phyloP scores from a whole-genome alignment of 306 rosid species.

The Acmispon strigosus region DNA sequence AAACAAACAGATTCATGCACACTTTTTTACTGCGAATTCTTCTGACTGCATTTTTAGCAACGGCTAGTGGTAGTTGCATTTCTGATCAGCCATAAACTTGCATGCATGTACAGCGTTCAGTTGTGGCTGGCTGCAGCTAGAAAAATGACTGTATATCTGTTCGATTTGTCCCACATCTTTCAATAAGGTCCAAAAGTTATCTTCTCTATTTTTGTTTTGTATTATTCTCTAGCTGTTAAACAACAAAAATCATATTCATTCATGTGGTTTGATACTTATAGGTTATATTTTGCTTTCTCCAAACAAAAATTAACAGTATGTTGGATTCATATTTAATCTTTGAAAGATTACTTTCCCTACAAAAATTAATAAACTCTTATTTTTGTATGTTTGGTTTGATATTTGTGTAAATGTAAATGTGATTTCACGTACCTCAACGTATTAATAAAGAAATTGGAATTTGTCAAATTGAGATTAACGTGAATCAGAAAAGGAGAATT shows the following conservation, averaged over 20 bases:
- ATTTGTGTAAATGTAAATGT: too few relatives aligned
- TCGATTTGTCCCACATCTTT: not conserved
- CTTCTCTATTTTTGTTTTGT: too few relatives aligned
- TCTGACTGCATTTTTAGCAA: not conserved
- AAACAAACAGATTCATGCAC: not conserved
- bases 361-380: too few relatives aligned
- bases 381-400: too few relatives aligned
- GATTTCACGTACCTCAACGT: too few relatives aligned
- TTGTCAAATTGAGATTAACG: too few relatives aligned
- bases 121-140: not conserved
- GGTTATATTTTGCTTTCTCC: not conserved
- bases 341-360: too few relatives aligned
- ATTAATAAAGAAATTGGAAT: too few relatives aligned
- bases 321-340: too few relatives aligned
- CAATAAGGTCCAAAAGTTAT: not conserved
- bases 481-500: too few relatives aligned
- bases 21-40: conserved; percentile 6
- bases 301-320: too few relatives aligned
- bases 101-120: conserved; percentile 18
- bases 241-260: not conserved
- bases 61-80: conserved; percentile 22
- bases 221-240: not conserved
- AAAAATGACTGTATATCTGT: not conserved
- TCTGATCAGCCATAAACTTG: conserved; percentile 23
- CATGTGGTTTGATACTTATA: not conserved